phyloP scores from a whole-genome alignment of 148 eudicot genomes.

The Rhododendron ovatum region DNA sequence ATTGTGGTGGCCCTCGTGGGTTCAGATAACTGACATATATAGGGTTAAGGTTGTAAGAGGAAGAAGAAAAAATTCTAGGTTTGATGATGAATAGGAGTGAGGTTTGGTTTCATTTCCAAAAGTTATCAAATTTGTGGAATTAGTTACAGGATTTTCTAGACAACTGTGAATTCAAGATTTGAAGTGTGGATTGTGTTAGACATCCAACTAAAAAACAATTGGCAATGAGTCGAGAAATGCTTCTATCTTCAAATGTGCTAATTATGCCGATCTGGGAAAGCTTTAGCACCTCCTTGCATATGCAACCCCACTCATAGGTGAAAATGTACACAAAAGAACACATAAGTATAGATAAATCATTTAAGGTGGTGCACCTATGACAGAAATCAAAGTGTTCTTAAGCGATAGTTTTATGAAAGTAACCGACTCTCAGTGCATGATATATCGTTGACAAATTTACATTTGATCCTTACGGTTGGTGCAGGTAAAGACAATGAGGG shows the following conservation, averaged over 20 bases:
- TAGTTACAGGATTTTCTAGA: neutral
- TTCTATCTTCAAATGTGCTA: neutral
- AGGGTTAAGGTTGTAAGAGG: neutral
- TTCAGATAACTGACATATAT: neutral
- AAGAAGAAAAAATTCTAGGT: neutral
- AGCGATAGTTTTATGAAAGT: neutral
- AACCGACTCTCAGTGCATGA: neutral
- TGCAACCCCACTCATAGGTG: neutral
- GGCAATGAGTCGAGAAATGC: neutral
- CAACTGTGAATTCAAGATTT: neutral
- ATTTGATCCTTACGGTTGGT: slow-evolving; percentile 15
- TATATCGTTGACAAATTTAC: neutral
- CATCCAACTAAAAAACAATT: neutral
- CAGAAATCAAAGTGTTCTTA: neutral
- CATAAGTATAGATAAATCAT: neutral
- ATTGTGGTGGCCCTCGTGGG: neutral
- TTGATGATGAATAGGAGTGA: neutral
- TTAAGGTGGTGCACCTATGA: neutral
- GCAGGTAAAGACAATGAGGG: slow-evolving; percentile 94
- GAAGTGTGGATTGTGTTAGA: neutral
- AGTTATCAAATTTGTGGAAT: neutral
- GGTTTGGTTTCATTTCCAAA: neutral
- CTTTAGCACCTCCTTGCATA: neutral
- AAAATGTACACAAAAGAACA: neutral
- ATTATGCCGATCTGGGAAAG: neutral